These are phyloP conservation scores for Hippophae rhamnoides DNA, from an alignment of 306 rosid genomes.

Conservation along the genomic window DNA sequence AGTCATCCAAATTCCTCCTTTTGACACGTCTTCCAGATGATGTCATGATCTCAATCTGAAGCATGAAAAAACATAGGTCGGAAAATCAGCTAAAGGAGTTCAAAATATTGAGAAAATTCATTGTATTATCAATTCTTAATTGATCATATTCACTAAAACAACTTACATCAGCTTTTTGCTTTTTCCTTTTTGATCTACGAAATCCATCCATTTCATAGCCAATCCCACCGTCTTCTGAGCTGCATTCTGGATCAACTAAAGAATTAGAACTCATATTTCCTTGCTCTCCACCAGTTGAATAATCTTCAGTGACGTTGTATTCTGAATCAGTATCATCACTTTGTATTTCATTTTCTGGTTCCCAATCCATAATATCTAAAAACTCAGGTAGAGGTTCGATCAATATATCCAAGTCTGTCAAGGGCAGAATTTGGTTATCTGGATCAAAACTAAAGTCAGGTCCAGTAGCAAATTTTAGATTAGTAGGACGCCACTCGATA, in stretches of 20 bases:
- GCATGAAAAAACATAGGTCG: conserved; percentile 18
- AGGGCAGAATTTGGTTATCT: conserved; percentile 78
- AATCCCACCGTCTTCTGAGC: conserved; percentile 61
- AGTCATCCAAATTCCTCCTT: conserved; percentile 82
- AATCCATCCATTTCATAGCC: conserved; percentile 55
- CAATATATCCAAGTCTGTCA: conserved; percentile 76
- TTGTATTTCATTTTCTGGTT: conserved; percentile 73
- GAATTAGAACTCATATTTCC: conserved; percentile 58
- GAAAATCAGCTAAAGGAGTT: conserved; percentile 19
- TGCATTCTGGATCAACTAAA: conserved; percentile 61
- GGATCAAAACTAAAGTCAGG: conserved; percentile 93
- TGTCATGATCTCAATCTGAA: conserved; percentile 71
- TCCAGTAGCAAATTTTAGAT: conserved; percentile 72
- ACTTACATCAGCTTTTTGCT: conserved; percentile 73
- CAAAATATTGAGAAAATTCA: neutral
- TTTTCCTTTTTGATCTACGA: conserved; percentile 80
- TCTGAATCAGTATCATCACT: conserved; percentile 91
- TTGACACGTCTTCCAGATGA: conserved; percentile 98
- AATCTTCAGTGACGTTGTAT: conserved; percentile 73
- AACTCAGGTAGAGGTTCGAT: conserved; percentile 75
- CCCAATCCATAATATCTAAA: conserved; percentile 87
- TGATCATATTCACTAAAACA: conserved; percentile 5
- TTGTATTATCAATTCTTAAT: neutral
- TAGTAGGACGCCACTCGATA: conserved; percentile 85
- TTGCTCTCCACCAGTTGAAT: conserved; percentile 64